Evolutionary conservation across 352 stramenopile species (phyloP).

Genomic region (Globisporangium radiosum): DNA sequence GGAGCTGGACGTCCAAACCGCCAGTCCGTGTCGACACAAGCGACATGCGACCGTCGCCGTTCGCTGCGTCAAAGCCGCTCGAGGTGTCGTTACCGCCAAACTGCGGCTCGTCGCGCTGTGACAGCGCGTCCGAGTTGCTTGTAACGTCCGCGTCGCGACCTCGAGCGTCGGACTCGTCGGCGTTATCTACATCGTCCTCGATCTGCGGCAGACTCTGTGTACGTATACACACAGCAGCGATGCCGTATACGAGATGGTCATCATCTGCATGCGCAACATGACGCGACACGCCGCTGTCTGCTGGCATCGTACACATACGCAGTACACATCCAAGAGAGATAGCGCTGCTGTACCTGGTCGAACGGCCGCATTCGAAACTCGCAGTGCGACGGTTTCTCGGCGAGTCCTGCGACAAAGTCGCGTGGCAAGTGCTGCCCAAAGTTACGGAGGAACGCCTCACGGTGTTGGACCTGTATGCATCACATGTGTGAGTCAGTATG

Average conservation of each 20-base stretch:
- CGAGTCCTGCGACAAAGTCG: conserved; percentile 74
- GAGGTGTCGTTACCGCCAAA: conserved; percentile 9
- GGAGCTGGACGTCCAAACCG: conserved; percentile 31
- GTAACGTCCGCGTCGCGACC: conserved; percentile 24
- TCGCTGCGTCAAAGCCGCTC: conserved; percentile 22
- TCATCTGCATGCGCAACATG: too few relatives aligned
- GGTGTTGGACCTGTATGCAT: conserved; percentile 42
- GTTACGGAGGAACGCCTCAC: conserved; percentile 66
- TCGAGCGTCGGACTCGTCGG: conserved; percentile 16
- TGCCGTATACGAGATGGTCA: too few relatives aligned
- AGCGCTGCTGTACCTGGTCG: conserved; percentile 33
- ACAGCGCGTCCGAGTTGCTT: conserved; percentile 5
- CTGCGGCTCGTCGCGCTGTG: conserved; percentile 6
- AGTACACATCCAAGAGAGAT: too few relatives aligned
- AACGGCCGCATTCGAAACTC: conserved; percentile 85
- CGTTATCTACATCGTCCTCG: conserved; percentile 21
- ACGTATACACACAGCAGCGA: too few relatives aligned
- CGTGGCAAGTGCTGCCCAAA: conserved; percentile 78
- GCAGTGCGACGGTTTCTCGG: conserved; percentile 84
- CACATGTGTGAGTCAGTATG: not conserved
- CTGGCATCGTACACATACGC: too few relatives aligned
- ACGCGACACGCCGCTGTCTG: too few relatives aligned
- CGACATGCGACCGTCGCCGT: conserved; percentile 6
- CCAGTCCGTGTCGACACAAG: conserved; percentile 2
- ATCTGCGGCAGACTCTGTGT: not conserved